A percentile compares a stretch with the other conserved stretches of the same genome.
Conservation (phyloP, 2,329 filamentous ascomycete species). For the Fusarium papillatum region DNA sequence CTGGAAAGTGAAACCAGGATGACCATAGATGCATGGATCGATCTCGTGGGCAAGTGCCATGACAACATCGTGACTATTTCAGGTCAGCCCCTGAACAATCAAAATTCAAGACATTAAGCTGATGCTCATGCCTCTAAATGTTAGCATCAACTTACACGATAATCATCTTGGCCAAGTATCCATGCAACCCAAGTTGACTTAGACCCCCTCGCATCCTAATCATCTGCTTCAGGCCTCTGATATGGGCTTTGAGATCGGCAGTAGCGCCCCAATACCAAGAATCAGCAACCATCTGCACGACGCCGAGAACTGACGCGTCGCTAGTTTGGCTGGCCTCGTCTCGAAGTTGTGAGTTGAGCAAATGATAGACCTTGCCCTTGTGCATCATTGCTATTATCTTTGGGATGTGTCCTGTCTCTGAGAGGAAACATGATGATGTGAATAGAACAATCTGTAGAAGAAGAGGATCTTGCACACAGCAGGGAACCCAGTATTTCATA, state of each 20-base stretch:
- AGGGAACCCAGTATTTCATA: conserved; percentile 62
- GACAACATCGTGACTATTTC: conserved; percentile 58
- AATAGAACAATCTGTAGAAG: conserved; percentile 63
- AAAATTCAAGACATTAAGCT: not conserved
- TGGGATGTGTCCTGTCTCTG: conserved; percentile 62
- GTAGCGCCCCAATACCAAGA: conserved; percentile 69
- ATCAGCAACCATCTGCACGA: conserved; percentile 62
- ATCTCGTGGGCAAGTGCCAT: conserved; percentile 64
- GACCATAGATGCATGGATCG: conserved; percentile 56
- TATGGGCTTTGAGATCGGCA: conserved; percentile 59
- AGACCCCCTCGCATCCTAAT: conserved; percentile 61
- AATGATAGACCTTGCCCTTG: conserved; percentile 57
- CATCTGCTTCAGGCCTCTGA: conserved; percentile 62
- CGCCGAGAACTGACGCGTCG: conserved; percentile 61
- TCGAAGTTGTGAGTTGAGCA: conserved; percentile 62
- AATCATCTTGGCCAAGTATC: conserved; percentile 62
- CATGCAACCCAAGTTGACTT: conserved; percentile 59
- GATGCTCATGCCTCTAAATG: not conserved
- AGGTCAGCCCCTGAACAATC: conserved; percentile 22
- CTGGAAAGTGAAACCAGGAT: conserved; percentile 56
- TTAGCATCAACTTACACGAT: conserved; percentile 55
- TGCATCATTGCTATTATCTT: conserved; percentile 57
- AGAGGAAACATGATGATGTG: conserved; percentile 64
- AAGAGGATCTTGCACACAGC: conserved; percentile 63
- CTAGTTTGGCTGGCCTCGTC: conserved; percentile 51